Conservation (phyloP, 1,284 basidiomycete genomes). For the Boletus smithii region DNA sequence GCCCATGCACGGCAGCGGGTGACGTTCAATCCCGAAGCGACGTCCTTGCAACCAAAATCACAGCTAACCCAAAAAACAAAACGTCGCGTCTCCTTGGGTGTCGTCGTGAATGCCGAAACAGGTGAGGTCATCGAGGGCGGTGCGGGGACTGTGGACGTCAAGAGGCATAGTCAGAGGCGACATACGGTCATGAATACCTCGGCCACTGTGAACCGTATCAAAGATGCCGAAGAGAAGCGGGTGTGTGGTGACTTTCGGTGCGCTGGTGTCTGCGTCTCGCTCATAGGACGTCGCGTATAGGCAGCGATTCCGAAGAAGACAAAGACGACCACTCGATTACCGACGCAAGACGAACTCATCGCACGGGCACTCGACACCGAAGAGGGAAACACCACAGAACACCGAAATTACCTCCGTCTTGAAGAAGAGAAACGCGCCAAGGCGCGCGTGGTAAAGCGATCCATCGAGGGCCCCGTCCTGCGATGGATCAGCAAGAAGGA, state of each 20-base stretch:
- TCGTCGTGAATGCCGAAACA: slow-evolving; percentile 54
- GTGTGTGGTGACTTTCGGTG: slow-evolving; percentile 34
- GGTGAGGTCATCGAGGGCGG: slow-evolving; percentile 45
- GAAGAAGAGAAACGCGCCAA: slow-evolving; percentile 80
- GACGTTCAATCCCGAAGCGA: slow-evolving; percentile 56
- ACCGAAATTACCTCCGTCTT: slow-evolving; percentile 69
- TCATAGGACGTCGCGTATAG: slow-evolving; percentile 33
- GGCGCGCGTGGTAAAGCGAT: slow-evolving; percentile 56
- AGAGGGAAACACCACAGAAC: slow-evolving; percentile 77
- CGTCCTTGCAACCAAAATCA: slow-evolving; percentile 25
- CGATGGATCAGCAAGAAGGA: slow-evolving; percentile 72
- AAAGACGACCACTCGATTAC: slow-evolving; percentile 47
- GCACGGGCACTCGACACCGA: slow-evolving; percentile 80
- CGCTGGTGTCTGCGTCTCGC: not conserved
- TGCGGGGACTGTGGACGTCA: slow-evolving; percentile 29
- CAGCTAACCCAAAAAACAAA: slow-evolving; percentile 39
- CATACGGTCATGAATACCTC: slow-evolving; percentile 66
- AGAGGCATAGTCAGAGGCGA: slow-evolving; percentile 60
- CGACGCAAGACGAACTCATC: slow-evolving; percentile 79
- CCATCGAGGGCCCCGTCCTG: slow-evolving; percentile 67
- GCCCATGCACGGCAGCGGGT: slow-evolving; percentile 62
- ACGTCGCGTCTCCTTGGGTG: slow-evolving; percentile 53
- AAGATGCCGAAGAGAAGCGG: slow-evolving; percentile 60
- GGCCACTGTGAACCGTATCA: slow-evolving; percentile 56
- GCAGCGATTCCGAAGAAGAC: slow-evolving; percentile 58